Conservation (phyloP, 805 yeast species). For the Schwanniomyces sp. region DNA sequence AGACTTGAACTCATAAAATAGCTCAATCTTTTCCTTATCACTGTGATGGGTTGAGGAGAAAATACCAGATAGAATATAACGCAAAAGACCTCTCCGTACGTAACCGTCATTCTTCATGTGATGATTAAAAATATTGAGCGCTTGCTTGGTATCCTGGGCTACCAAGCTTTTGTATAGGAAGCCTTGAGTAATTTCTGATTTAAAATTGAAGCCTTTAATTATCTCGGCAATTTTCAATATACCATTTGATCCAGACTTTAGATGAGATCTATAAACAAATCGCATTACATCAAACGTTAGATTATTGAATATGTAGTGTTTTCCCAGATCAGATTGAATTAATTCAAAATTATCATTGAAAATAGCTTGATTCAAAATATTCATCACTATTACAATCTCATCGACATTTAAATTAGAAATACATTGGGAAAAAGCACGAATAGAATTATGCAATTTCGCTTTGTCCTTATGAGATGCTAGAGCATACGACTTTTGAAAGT, state of each 20-base stretch:
- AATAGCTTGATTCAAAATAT: conserved; percentile 9
- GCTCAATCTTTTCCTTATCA: conserved; percentile 15
- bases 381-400: conserved; percentile 15
- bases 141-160: conserved; percentile 22
- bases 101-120: conserved; percentile 18
- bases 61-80: conserved; percentile 28
- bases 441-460: conserved; percentile 22
- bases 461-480: conserved; percentile 10
- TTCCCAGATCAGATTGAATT: conserved; percentile 7
- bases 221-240: conserved; percentile 19
- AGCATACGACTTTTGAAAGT: conserved; percentile 4
- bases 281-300: conserved; percentile 17
- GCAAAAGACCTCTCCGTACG: conserved; percentile 16
- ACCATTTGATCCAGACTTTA: conserved; percentile 8
- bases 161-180: conserved; percentile 25
- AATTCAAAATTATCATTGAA: conserved; percentile 8
- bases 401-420: conserved; percentile 20
- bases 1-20: conserved; percentile 16
- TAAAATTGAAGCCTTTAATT: conserved; percentile 13
- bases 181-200: conserved; percentile 6
- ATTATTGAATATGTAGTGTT: conserved; percentile 16
- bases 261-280: conserved; percentile 13
- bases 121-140: conserved; percentile 22
- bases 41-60: conserved; percentile 15
- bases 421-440: conserved; percentile 30